These are phyloP conservation scores for Mimosa pudica DNA, from an alignment of 306 rosid genomes.

Conservation along the genomic window DNA sequence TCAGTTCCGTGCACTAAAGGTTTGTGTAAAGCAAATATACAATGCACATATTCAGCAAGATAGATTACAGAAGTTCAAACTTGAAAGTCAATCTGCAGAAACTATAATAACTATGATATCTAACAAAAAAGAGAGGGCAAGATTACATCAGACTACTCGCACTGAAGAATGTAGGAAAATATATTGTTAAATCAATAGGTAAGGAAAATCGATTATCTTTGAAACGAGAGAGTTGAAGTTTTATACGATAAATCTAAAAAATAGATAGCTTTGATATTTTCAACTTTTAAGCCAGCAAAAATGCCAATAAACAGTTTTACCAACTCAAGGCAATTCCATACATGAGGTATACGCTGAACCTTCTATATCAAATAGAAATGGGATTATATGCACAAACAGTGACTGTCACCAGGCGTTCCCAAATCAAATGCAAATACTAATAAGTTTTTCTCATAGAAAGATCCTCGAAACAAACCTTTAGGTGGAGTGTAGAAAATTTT, in stretches of 20 bases:
- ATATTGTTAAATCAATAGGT: neutral
- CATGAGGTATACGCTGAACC: neutral
- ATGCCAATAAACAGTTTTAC: neutral
- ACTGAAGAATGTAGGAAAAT: slow-evolving; percentile 22
- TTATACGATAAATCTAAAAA: neutral
- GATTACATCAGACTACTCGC: neutral
- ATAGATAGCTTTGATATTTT: neutral
- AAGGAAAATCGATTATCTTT: neutral
- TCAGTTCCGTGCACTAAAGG: neutral
- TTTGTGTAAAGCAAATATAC: neutral
- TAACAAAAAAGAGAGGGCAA: neutral
- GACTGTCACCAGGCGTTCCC: neutral
- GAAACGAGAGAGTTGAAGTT: neutral
- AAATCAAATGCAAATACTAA: neutral
- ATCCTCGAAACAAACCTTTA: neutral
- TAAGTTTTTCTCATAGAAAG: neutral
- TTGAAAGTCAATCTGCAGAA: neutral
- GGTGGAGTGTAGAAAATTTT: neutral
- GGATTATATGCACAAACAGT: neutral
- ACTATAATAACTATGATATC: neutral
- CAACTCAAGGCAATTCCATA: neutral
- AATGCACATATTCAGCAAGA: neutral
- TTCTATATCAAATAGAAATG: neutral
- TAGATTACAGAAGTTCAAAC: neutral
- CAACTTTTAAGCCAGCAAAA: neutral